Evolutionary conservation across 1,284 basidiomycete genomes (phyloP).

Genomic region (Blastosporella zonata): DNA sequence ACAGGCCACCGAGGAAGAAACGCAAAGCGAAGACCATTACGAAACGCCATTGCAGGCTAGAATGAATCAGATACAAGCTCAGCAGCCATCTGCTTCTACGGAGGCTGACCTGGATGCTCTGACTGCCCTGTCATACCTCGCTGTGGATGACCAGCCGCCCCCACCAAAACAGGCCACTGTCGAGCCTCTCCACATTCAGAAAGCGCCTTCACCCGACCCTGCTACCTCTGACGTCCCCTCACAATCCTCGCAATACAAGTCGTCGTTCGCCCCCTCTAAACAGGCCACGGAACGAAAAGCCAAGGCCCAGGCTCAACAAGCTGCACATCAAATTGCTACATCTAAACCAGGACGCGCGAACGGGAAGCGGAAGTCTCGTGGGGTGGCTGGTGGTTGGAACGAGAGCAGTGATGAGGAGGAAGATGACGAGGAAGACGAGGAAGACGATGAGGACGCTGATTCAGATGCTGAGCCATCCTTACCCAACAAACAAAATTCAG

Average conservation of each 20-base stretch:
- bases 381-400: constrained; percentile 56
- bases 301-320: constrained; percentile 77
- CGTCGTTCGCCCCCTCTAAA: constrained; percentile 82
- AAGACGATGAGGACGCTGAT: constrained; percentile 75
- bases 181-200: constrained; percentile 29
- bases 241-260: constrained; percentile 56
- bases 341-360: constrained; percentile 71
- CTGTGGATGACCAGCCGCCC: constrained; percentile 37
- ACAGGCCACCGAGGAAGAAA: constrained; percentile 32
- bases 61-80: constrained; percentile 12
- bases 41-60: constrained; percentile 4
- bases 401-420: constrained; percentile 80
- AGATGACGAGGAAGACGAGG: constrained; percentile 78
- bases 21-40: constrained; percentile 25
- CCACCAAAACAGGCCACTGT: constrained; percentile 23
- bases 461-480: constrained; percentile 53
- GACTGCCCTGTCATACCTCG: constrained; percentile 74
- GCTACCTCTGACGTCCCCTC: constrained; percentile 24
- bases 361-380: constrained; percentile 52
- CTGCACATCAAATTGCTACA: constrained; percentile 70
- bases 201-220: constrained; percentile 29
- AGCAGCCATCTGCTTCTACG: constrained; percentile 20
- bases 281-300: constrained; percentile 81
- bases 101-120: constrained; percentile 67
- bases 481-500: constrained; percentile 28